phyloP scores from a whole-genome alignment of 805 yeast species.

The Metschnikowia sp. region DNA sequence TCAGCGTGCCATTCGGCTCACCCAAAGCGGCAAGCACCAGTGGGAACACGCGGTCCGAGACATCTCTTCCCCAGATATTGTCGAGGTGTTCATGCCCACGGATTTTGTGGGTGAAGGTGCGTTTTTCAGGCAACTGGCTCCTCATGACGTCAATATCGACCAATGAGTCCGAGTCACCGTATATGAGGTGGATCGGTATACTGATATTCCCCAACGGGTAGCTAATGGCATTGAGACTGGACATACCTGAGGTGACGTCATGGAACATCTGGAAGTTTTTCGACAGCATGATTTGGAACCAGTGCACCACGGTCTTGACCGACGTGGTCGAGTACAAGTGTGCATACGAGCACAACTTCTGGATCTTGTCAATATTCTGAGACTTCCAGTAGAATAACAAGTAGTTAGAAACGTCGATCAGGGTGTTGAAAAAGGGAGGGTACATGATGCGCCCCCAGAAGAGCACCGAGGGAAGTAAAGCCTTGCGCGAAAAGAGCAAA shows the following conservation, averaged over 20 bases:
- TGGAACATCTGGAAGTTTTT: constrained; percentile 80
- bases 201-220: constrained; percentile 39
- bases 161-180: constrained; percentile 77
- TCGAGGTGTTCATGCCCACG: constrained; percentile 85
- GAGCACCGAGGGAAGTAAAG: constrained; percentile 70
- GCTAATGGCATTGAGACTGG: constrained; percentile 33
- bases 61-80: constrained; percentile 80
- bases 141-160: constrained; percentile 82
- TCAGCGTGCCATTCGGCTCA: neutral
- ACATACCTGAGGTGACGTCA: constrained; percentile 35
- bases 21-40: constrained; percentile 23
- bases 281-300: constrained; percentile 54
- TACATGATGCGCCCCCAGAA: constrained; percentile 78
- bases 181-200: constrained; percentile 72
- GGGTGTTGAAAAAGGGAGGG: constrained; percentile 67
- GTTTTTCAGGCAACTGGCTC: constrained; percentile 55
- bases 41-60: constrained; percentile 34
- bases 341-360: constrained; percentile 76
- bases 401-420: constrained; percentile 69
- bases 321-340: constrained; percentile 90
- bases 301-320: constrained; percentile 72
- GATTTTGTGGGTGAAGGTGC: constrained; percentile 53
- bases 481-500: constrained; percentile 67
- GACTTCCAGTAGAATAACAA: constrained; percentile 80
- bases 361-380: constrained; percentile 62